Base-by-base conservation (phyloP, 495 filamentous ascomycete species). In the Hypoxylon subgilvum region DNA sequence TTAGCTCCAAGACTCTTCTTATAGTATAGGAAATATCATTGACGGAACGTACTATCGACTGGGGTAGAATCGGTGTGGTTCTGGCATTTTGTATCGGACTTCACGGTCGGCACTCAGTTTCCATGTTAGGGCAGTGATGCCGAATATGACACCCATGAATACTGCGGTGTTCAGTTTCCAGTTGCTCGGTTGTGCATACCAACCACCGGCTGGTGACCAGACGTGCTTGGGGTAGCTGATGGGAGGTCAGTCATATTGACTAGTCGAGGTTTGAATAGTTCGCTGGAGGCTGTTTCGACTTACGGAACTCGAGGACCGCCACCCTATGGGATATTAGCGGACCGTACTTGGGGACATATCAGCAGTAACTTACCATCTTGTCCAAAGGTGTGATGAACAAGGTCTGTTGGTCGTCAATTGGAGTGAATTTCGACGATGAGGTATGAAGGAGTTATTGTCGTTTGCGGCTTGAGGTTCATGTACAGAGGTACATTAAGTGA, bases 141-240 rank as follows among this genome's bases (percentile, higher is more conserved):
- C 87, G 63, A 91, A 61, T 39, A 96, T 82, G 42, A 88, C 84
- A 1, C 77, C 78, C 43, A 82, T 79, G 77, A 91, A 85, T 51
- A 96, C 79, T n/a, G 89, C 90, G 6, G 94, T 98, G 77, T 98
- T 98, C 31, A 77, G 71, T 74, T 87, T 95, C 95, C 95, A 98
- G 81, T 98, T 98, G 60, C 79, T 78, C 7, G 94, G 94, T 72
- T 91, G 93, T 23, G 87, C 76, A 76, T 98, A 98, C 94, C 95
- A 98, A 68, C 94, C 94, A 79, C 94, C 94, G 52, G 94, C 82
- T 54, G 94, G 94, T 68, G 94, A 97, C 94, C 94, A 98, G 79
- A 98, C 89, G 80, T 98, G 92, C 80, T 96, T 96, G 69, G 94
- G 94, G 76, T 96, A 97, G 69, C 93, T 97, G 57, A 22, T 9